These are phyloP conservation scores for Psidium friedrichsthalianum DNA, from an alignment of 345 rosid species.

Conservation along the genomic window DNA sequence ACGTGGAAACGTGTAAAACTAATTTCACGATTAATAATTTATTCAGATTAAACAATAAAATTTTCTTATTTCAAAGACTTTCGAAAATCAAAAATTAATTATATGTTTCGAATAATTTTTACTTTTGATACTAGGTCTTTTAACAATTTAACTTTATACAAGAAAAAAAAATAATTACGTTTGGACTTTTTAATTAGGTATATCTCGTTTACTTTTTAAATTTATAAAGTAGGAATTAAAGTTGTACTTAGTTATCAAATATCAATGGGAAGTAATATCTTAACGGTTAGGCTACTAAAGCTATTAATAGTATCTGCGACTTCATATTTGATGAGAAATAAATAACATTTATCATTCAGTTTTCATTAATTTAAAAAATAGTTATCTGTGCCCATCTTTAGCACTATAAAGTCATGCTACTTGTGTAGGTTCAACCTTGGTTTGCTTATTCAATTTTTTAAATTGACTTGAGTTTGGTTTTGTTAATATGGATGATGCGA, in stretches of 20 bases:
- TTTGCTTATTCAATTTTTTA: neutral
- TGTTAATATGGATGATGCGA: neutral
- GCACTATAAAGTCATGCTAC: neutral
- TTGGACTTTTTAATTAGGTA: neutral
- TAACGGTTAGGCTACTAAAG: neutral
- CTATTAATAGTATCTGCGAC: neutral
- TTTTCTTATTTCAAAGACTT: neutral
- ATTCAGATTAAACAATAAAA: neutral
- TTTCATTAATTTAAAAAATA: neutral
- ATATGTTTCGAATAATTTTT: neutral
- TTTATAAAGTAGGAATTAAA: neutral
- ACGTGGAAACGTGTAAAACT: too few species aligned
- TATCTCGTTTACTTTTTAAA: neutral
- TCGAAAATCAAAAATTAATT: neutral
- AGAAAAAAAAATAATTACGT: fast-evolving
- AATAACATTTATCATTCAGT: neutral
- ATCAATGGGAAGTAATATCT: neutral
- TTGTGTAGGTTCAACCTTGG: neutral
- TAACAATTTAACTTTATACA: neutral
- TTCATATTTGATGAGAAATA: neutral
- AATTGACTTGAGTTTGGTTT: neutral
- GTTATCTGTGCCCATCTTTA: neutral
- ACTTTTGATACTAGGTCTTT: neutral
- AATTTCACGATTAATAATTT: neutral
- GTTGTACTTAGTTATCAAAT: neutral